Evolutionary conservation across 192 early-diverging fungal genomes (phyloP), one percentile per base, ranked within the genome.

Genomic region (Piromyces finnis): DNA sequence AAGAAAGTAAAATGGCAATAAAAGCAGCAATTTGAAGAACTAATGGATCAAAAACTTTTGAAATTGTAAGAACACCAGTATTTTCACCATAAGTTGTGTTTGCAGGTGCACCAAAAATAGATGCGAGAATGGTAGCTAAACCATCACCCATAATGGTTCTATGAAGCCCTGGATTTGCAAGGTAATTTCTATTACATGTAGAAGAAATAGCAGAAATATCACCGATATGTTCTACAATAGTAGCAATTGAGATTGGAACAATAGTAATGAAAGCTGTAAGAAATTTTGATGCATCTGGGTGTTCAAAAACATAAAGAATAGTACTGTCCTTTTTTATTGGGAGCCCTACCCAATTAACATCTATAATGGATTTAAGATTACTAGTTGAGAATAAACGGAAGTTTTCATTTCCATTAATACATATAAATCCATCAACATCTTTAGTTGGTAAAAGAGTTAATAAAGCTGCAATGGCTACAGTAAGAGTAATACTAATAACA

Each of bases 41-140:
- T 28, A 88, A 35, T 2, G 88, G 88, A 26, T 86, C 88, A 80
- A 88, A 90, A 17, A 90, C 84, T 77, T 86, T 80, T 51, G 90
- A 90, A 18, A 89, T 84, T 27, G 86, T 85, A 79, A 77, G 37
- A n/a, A 85, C 84, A 79, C 88, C 87, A 82, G 90, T 90, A 82
- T 90, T 90, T 79, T 90, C 89, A 59, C 85, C 83, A 82, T 90
- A 90, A 4, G 88, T 90, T 12, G 89, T 91, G 13, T 85, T 83
- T 28, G 89, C 89, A 16, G 86, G 82, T 1, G 86, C 87, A 78
- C 89, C 89, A 79, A 82, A 83, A 26, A 83, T 79, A 29, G 84
- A 78, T 1, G 88, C 79, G 6, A 90, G 79, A 29, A 90, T 90
- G 2, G 86, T 88, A 26, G 90, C 89, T 30, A 90, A 26, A 30